Percentiles rank a stretch among this genome's conserved stretches.
Conservation (phyloP, 352 stramenopile genomes). For the Halophytophthora polymorphica region DNA sequence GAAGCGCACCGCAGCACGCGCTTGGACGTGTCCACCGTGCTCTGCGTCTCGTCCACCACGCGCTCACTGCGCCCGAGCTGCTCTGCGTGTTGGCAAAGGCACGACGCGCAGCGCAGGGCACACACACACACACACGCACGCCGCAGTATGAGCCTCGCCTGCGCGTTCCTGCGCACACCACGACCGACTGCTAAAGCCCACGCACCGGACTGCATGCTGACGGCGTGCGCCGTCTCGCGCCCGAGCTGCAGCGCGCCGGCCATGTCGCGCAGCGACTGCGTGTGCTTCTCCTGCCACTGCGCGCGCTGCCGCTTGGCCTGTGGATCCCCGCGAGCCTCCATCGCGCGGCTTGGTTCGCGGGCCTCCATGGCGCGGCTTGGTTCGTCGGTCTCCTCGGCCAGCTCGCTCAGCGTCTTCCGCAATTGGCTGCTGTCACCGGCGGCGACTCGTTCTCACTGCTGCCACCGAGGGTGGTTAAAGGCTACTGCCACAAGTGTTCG, state of each 20-base stretch:
- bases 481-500: no score
- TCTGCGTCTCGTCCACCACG: slow-evolving; percentile 56
- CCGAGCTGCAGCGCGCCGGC: slow-evolving; percentile 52
- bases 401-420: no score
- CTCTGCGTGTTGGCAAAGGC: slow-evolving; percentile 19
- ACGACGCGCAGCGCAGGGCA: not conserved
- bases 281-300: slow-evolving; percentile 37
- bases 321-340: no score
- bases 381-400: no score
- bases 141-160: not conserved
- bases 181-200: not conserved
- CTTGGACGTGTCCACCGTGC: slow-evolving; percentile 54
- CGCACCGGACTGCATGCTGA: slow-evolving; percentile 61
- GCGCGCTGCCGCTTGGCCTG: no score
- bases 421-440: no score
- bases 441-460: no score
- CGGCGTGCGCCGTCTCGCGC: slow-evolving; percentile 46
- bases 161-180: not conserved
- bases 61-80: slow-evolving; percentile 57
- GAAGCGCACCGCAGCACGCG: slow-evolving; percentile 37
- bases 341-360: no score
- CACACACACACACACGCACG: no score
- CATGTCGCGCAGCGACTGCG: slow-evolving; percentile 47
- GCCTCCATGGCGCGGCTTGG: no score
- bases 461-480: no score